phyloP scores from a whole-genome alignment of 495 filamentous ascomycete species.

The Paragyromitra xinjiangensis region DNA sequence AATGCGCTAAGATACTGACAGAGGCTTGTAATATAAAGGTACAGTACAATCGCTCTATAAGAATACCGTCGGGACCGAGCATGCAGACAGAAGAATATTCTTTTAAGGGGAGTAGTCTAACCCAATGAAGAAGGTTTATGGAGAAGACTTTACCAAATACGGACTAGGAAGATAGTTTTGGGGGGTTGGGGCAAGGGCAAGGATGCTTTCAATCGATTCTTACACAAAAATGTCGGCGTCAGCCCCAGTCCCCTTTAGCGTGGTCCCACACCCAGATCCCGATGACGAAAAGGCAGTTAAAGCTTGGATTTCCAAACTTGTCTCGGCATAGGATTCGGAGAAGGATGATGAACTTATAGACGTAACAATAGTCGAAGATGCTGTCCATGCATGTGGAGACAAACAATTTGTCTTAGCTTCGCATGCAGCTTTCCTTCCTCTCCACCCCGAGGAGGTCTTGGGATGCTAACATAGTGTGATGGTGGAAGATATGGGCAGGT shows the following conservation, averaged over 20 bases:
- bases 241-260: neutral
- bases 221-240: constrained; percentile 3
- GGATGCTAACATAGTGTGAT: constrained; percentile 14
- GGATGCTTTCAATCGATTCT: neutral
- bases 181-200: neutral
- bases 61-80: too few relatives aligned
- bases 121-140: too few relatives aligned
- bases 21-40: neutral
- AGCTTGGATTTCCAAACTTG: constrained; percentile 12
- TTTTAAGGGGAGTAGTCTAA: too few relatives aligned
- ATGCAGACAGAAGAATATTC: too few relatives aligned
- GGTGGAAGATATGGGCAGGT: neutral
- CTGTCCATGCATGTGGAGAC: constrained; percentile 12
- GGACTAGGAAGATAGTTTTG: too few relatives aligned
- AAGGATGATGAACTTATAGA: constrained; percentile 6
- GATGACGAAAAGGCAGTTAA: neutral
- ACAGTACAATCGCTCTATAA: too few relatives aligned
- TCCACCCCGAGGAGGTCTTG: constrained; percentile 4
- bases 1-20: constrained; percentile 4
- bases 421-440: constrained; percentile 5
- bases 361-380: constrained; percentile 19
- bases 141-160: too few relatives aligned
- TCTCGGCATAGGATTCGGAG: constrained; percentile 1
- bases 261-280: constrained; percentile 9
- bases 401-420: constrained; percentile 9